Base-by-base conservation (phyloP, 2,329 filamentous ascomycete genomes). In the Aquanectria penicillioides region DNA sequence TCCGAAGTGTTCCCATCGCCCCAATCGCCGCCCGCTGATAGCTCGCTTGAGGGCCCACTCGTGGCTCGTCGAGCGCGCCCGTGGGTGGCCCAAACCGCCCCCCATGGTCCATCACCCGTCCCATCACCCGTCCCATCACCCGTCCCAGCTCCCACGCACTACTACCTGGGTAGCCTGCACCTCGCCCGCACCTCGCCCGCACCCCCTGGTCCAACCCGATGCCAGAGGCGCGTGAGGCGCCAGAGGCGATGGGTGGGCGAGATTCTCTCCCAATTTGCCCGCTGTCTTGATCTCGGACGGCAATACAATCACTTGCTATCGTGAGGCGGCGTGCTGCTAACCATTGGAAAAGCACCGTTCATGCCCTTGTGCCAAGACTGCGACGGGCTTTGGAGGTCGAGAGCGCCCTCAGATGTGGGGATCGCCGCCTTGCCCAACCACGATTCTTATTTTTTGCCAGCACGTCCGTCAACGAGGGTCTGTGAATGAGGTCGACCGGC, bases 221-320 rank as follows among this genome's bases (percentile, higher is more conserved):
- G 55, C 62, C 61, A 59, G 54, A 66, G 61, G 61, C 67, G 67
- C 67, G 63, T 62, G 58, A 65, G 67, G 65, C 67, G 67, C 65
- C 47, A 43, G 49, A 65, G 59, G 53, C 62, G 60, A 64, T 60
- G 56, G 57, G 52, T 56, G 66, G 55, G 53, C 61, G 58, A 66
- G 54, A 59, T 64, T 65, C 36, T 38, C 62, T 54, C 43, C 55
- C 64, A 69, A 66, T 61, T 59, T 63, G 58, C 63, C 57, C 52
- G 50, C 67, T 61, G 67, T 67, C 59, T 33, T 38, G 51, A 55
- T 56, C 18, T 26, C n/a, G n/a, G n/a, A n/a, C n/a, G 47, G 47
- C 55, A 57, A 34, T 51, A 52, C 50, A 52, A 47, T 33, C 29
- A 43, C 48, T 50, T 33, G 53, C 29, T 38, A 69, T 69, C 65